phyloP scores from a whole-genome alignment of 2,329 filamentous ascomycete genomes.

The Tolypocladium amazonense region DNA sequence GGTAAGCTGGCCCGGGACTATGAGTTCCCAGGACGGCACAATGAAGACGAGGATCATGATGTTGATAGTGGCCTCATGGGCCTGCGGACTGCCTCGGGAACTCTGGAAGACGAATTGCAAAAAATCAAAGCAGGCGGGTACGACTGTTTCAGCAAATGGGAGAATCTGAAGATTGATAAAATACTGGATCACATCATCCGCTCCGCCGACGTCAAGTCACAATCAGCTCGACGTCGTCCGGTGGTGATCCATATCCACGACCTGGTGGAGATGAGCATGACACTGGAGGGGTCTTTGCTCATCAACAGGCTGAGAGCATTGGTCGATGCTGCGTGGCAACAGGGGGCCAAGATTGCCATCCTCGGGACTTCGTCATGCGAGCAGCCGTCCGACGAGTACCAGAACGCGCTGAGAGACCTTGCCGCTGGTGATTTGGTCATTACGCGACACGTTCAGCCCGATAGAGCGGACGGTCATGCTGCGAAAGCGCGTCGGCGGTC shows the following conservation, averaged over 20 bases:
- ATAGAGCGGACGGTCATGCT: conserved; percentile 10
- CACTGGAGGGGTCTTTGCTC: conserved; percentile 58
- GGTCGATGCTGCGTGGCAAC: conserved; percentile 60
- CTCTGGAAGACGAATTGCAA: conserved; percentile 32
- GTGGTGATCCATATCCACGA: conserved; percentile 74
- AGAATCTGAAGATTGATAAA: conserved; percentile 49
- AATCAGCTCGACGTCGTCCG: conserved; percentile 24
- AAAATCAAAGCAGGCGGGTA: conserved; percentile 27
- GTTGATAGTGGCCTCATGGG: conserved; percentile 19
- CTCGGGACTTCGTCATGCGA: conserved; percentile 64
- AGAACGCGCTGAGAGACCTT: conserved; percentile 26
- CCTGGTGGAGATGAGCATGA: conserved; percentile 64
- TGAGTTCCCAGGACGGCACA: conserved; percentile 18
- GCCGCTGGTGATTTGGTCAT: conserved; percentile 30
- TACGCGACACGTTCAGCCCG: conserved; percentile 22
- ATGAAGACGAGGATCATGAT: conserved; percentile 24
- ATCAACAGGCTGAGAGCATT: conserved; percentile 59
- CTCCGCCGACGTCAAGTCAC: conserved; percentile 28
- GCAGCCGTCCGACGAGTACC: conserved; percentile 33
- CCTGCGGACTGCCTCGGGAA: conserved; percentile 14
- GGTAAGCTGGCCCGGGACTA: conserved; percentile 40
- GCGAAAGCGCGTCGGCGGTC: neutral
- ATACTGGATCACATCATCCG: conserved; percentile 46
- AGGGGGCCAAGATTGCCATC: conserved; percentile 63
- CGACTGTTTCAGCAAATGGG: conserved; percentile 39